Evolutionary conservation across 225 moss, liverwort and hornwort genomes (phyloP), one percentile per base, ranked within the genome.

Genomic region (Asterella californica): DNA sequence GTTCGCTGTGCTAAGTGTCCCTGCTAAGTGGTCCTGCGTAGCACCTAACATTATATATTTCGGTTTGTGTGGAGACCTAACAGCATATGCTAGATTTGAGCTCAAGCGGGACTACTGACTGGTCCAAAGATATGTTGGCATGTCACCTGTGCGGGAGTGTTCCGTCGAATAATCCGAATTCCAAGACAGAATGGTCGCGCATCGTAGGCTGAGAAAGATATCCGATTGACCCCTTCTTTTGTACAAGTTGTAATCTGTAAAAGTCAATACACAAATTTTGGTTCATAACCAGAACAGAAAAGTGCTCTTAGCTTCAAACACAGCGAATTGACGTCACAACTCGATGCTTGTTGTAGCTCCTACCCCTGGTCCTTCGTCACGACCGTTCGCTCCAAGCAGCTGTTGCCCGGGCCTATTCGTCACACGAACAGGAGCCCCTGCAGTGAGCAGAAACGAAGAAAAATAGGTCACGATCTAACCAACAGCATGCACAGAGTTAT

Each of bases 291-390:
- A 18, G 55, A 34, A 10, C 0, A 33, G 33, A 0, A 32, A 50
- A 38, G 25, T 21, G 5, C 29, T 74, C 24, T 25, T 7, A 72
- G 29, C 15, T 5, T 12, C 48, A 49, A 49, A 25, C 24, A 14
- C 22, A 76, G n/a, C 0, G 32, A 53, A 30, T n/a, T 11, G 24
- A 32, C 10, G 10, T 52, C 68, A 47, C 69, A 70, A 11, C 0
- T 1, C 1, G n/a, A 49, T 24, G 21, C 17, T 32, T 15, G 6
- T 53, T 74, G 27, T 22, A 34, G 59, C 52, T 68, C 91, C 74
- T 88, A 96, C 96, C 82, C 91, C 89, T 81, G 94, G 94, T 45
- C 93, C 96, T 88, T 96, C 96, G 75, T 96, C 96, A 52, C 96
- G 96, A 70, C 96, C 96, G 82, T 96, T 96, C 75, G 90, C 91